phyloP scores from a whole-genome alignment of 257 asterid genomes.

The Thymus quinquecostatus region DNA sequence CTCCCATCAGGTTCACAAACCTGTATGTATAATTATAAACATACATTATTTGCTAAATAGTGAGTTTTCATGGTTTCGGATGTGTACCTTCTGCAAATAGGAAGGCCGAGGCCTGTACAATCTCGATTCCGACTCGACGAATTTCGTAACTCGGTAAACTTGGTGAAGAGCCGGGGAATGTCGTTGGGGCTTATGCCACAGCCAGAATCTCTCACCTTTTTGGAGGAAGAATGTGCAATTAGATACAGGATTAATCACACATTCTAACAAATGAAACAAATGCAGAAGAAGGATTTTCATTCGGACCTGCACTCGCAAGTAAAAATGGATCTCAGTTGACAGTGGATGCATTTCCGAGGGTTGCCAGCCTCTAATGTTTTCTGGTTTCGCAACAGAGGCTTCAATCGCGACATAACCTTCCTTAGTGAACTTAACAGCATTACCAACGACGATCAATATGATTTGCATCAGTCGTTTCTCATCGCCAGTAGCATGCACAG shows the following conservation, averaged over 20 bases:
- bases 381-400: conserved; percentile 63
- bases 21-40: conserved; percentile 28
- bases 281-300: not conserved
- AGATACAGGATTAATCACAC: not conserved
- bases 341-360: conserved; percentile 46
- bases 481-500: conserved; percentile 62
- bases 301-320: conserved; percentile 67
- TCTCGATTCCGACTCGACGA: conserved; percentile 41
- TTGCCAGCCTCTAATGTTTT: conserved; percentile 51
- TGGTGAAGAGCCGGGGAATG: conserved; percentile 62
- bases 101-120: conserved; percentile 70
- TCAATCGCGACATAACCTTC: conserved; percentile 59
- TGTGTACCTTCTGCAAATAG: conserved; percentile 70
- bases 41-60: not conserved
- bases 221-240: not conserved
- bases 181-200: conserved; percentile 62
- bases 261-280: not conserved
- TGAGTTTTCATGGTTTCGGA: not conserved
- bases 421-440: conserved; percentile 75
- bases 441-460: conserved; percentile 56
- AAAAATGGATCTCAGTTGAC: conserved; percentile 54
- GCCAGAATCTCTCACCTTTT: conserved; percentile 69
- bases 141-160: conserved; percentile 44
- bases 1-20: conserved; percentile 70
- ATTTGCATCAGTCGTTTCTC: conserved; percentile 68